Percentiles rank a stretch among this genome's conserved stretches.
These are phyloP conservation scores for Rozella allomycis DNA, from an alignment of 371 early-diverging fungal genomes.

Conservation along the genomic window DNA sequence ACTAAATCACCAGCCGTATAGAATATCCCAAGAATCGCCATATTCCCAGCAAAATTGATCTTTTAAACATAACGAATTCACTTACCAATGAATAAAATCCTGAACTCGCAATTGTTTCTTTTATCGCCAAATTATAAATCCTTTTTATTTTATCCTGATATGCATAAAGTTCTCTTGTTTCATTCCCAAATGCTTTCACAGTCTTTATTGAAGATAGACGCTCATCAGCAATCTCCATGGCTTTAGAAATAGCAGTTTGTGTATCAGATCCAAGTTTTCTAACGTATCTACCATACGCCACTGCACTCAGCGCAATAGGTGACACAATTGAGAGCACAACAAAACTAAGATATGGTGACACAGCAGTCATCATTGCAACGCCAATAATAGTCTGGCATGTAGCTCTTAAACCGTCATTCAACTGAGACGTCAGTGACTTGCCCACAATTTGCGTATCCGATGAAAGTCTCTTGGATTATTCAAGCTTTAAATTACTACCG, in stretches of 20 bases:
- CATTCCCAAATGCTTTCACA: constrained; percentile 50
- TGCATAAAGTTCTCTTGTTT: constrained; percentile 23
- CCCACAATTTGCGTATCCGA: constrained; percentile 40
- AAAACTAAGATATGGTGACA: constrained; percentile 1
- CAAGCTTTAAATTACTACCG: constrained; percentile 3
- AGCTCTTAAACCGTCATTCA: constrained; percentile 51
- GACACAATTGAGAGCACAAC: constrained; percentile 57
- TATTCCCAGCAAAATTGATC: constrained; percentile 50
- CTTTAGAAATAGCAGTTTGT: constrained; percentile 43
- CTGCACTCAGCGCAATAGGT: constrained; percentile 43
- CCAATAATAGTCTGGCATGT: constrained; percentile 43
- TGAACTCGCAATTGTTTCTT: constrained; percentile 39
- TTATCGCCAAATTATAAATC: constrained; percentile 35
- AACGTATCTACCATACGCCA: constrained; percentile 47
- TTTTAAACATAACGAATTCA: not conserved
- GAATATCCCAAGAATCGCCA: constrained; percentile 46
- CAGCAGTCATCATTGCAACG: constrained; percentile 35
- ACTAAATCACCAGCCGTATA: constrained; percentile 57
- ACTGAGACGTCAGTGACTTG: constrained; percentile 48
- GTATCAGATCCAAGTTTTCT: constrained; percentile 36
- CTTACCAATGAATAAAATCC: not conserved
- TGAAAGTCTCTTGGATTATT: constrained; percentile 25
- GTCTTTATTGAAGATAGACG: constrained; percentile 45
- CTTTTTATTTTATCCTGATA: constrained; percentile 28
- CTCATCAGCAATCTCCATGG: constrained; percentile 52